Conservation (phyloP, 768 basidiomycete species). For the Hydnomerulius pinastri region DNA sequence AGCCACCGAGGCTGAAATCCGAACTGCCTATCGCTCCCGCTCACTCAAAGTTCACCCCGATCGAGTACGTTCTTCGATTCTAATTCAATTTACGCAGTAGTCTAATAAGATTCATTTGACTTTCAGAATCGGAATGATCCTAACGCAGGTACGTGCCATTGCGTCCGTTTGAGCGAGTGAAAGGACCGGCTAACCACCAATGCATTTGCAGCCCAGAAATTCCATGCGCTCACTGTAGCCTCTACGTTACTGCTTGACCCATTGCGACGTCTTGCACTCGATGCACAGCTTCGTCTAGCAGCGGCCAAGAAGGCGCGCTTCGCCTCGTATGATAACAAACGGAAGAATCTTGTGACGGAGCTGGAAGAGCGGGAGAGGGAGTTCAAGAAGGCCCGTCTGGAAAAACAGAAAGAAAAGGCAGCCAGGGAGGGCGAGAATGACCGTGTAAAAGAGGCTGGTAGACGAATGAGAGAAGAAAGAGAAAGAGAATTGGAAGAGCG, state of each 20-base stretch:
- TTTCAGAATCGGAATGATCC: conserved; percentile 76
- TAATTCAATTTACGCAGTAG: conserved; percentile 13
- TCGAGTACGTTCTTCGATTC: conserved; percentile 51
- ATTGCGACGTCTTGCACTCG: conserved; percentile 72
- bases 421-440: conserved; percentile 63
- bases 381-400: conserved; percentile 69
- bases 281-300: conserved; percentile 74
- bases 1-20: conserved; percentile 75
- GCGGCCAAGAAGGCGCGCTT: conserved; percentile 72
- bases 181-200: background rate
- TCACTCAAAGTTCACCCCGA: conserved; percentile 90
- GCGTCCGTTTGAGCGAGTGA: conserved; percentile 8
- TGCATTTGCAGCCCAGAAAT: conserved; percentile 59
- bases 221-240: conserved; percentile 82
- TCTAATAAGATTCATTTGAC: conserved; percentile 6
- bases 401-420: conserved; percentile 60
- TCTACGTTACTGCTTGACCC: conserved; percentile 84
- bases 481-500: conserved; percentile 51
- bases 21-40: conserved; percentile 74
- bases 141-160: conserved; percentile 57
- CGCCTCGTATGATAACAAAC: conserved; percentile 67
- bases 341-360: conserved; percentile 74
- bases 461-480: conserved; percentile 64
- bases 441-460: conserved; percentile 74
- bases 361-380: conserved; percentile 77